These are phyloP conservation scores for Podosphaera fusca DNA, from an alignment of 2,329 filamentous ascomycete species.

Conservation along the genomic window DNA sequence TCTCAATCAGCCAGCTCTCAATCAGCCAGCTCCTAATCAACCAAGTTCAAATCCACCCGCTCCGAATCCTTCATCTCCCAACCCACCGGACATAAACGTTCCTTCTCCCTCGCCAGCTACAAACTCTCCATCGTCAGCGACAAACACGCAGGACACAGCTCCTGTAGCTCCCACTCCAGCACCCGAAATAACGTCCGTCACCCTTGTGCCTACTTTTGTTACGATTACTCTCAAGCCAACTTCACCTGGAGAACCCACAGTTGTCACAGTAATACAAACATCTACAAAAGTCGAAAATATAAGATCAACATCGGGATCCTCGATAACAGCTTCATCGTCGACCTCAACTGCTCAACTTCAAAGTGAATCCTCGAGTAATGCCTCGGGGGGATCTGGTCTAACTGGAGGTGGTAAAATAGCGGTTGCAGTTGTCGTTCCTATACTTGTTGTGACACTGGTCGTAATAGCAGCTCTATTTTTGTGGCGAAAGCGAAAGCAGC, in stretches of 20 bases:
- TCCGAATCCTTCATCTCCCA: neutral
- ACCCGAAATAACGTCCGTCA: too few relatives aligned
- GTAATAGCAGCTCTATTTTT: slow-evolving; percentile 56
- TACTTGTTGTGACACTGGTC: slow-evolving; percentile 65
- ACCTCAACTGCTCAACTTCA: slow-evolving; percentile 7
- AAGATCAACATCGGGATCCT: slow-evolving; percentile 3
- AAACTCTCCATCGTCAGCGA: neutral
- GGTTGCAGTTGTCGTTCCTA: slow-evolving; percentile 81
- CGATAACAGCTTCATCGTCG: slow-evolving; percentile 11
- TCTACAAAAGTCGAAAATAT: slow-evolving; percentile 4
- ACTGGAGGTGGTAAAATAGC: slow-evolving; percentile 52
- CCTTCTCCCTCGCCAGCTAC: neutral
- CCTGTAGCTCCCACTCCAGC: neutral
- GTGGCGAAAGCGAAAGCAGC: slow-evolving; percentile 73
- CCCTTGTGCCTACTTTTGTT: neutral
- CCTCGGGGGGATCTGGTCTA: slow-evolving; percentile 18
- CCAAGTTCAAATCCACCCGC: neutral
- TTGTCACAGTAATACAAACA: slow-evolving; percentile 3
- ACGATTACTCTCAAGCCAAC: neutral
- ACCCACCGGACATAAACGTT: neutral
- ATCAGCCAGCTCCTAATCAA: neutral
- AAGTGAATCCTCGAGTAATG: neutral
- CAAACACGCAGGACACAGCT: neutral
- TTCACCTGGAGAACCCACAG: neutral
- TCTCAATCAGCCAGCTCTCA: neutral